These are phyloP conservation scores for Solanum bukasovii DNA, from an alignment of 257 asterid genomes.

Conservation along the genomic window DNA sequence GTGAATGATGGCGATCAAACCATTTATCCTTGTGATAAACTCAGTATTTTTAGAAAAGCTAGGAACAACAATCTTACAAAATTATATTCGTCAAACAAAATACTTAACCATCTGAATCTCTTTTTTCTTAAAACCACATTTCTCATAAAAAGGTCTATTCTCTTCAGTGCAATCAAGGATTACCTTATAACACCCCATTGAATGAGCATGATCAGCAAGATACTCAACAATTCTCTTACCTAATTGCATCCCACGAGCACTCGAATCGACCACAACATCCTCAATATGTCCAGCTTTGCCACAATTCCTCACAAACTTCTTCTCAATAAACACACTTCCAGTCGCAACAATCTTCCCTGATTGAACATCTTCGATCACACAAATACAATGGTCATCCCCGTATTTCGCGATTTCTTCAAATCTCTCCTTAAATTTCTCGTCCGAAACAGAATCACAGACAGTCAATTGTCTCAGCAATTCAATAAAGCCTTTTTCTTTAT, in stretches of 20 bases:
- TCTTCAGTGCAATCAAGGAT: slow-evolving; percentile 69
- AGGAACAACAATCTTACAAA: neutral
- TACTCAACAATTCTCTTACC: slow-evolving; percentile 65
- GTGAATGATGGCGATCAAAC: neutral
- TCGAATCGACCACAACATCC: slow-evolving; percentile 84
- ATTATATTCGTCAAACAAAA: slow-evolving; percentile 23
- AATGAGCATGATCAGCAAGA: slow-evolving; percentile 54
- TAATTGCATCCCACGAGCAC: slow-evolving; percentile 53
- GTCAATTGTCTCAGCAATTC: slow-evolving; percentile 67
- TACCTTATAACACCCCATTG: slow-evolving; percentile 75
- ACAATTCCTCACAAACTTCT: slow-evolving; percentile 63
- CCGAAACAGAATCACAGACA: slow-evolving; percentile 43
- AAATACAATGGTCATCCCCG: slow-evolving; percentile 58
- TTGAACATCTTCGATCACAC: slow-evolving; percentile 52
- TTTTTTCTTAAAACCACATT: slow-evolving; percentile 73
- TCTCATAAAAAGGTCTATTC: slow-evolving; percentile 60
- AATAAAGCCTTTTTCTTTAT: slow-evolving; percentile 56
- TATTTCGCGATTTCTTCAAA: slow-evolving; percentile 37
- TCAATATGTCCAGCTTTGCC: slow-evolving; percentile 82
- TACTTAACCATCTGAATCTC: slow-evolving; percentile 74
- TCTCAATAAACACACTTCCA: slow-evolving; percentile 66
- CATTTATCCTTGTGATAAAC: neutral
- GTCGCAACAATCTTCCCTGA: slow-evolving; percentile 59
- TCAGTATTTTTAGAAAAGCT: neutral
- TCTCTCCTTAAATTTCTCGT: slow-evolving; percentile 39